Evolutionary conservation across 1,139 yeast genomes (phyloP).

Genomic region (Candida tetrigidarum): DNA sequence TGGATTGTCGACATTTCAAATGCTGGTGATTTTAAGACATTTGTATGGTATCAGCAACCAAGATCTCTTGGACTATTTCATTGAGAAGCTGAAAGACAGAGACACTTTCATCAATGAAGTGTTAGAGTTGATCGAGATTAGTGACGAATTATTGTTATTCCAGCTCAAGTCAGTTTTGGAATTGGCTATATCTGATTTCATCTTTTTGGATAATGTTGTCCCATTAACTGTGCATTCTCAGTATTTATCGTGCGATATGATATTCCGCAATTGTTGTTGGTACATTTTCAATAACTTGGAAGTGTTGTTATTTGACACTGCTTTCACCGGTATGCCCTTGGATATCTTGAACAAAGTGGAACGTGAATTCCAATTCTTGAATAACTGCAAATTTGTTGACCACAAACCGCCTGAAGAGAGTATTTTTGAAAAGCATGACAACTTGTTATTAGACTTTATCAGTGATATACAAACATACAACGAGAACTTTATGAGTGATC

Average conservation of each 20-base stretch:
- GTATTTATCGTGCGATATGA: constrained; percentile 52
- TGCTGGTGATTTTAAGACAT: constrained; percentile 55
- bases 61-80: constrained; percentile 46
- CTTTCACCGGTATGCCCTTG: constrained; percentile 31
- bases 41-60: constrained; percentile 58
- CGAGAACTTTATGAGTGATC: constrained; percentile 52
- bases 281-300: constrained; percentile 71
- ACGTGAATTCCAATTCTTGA: constrained; percentile 23
- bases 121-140: constrained; percentile 61
- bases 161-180: constrained; percentile 67
- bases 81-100: constrained; percentile 20
- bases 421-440: not conserved
- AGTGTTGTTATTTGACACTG: constrained; percentile 56
- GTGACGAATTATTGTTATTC: constrained; percentile 67
- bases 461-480: constrained; percentile 30
- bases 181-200: constrained; percentile 59
- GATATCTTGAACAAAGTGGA: constrained; percentile 35
- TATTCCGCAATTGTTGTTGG: constrained; percentile 67
- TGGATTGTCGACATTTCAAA: constrained; percentile 47
- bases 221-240: constrained; percentile 62
- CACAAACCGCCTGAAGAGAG: not conserved
- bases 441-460: constrained; percentile 34
- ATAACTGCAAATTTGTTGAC: constrained; percentile 19
- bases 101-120: constrained; percentile 56
- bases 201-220: constrained; percentile 63